Evolutionary conservation across 148 eudicot genomes (phyloP).

Genomic region (Chenopodium formosanum): DNA sequence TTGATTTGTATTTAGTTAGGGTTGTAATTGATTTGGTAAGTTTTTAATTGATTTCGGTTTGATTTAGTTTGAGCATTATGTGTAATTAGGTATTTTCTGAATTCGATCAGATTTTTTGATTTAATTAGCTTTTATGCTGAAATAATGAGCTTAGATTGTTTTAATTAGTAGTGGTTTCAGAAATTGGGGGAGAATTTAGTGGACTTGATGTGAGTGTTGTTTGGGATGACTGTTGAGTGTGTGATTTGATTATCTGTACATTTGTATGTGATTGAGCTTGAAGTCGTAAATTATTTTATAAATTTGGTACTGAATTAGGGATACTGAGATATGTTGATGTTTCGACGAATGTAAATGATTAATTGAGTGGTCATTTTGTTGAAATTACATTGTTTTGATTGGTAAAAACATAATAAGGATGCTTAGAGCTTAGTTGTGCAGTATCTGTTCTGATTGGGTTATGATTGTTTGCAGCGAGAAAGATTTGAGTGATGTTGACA

Average conservation of each 20-base stretch:
- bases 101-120: conserved; percentile 3
- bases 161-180: conserved; percentile 6
- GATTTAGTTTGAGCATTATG: conserved; percentile 13
- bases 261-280: neutral
- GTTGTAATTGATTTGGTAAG: neutral
- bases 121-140: neutral
- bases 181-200: neutral
- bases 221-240: too few species aligned
- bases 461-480: conserved; percentile 23
- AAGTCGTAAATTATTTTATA: neutral
- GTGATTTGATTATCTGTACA: too few species aligned
- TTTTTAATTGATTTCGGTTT: conserved; percentile 8
- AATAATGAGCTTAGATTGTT: conserved; percentile 11
- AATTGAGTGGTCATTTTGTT: neutral
- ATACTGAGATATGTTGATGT: neutral
- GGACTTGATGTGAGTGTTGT: neutral
- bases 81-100: conserved; percentile 7
- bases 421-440: neutral
- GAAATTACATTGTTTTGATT: neutral
- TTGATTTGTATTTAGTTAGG: neutral
- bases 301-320: neutral
- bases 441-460: conserved; percentile 7
- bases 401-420: neutral
- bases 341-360: conserved; percentile 2
- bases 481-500: conserved; percentile 61